Evolutionary conservation across 495 filamentous ascomycete species (phyloP), one percentile per base, ranked within the genome.

Genomic region (Evansstolkia leycettana): DNA sequence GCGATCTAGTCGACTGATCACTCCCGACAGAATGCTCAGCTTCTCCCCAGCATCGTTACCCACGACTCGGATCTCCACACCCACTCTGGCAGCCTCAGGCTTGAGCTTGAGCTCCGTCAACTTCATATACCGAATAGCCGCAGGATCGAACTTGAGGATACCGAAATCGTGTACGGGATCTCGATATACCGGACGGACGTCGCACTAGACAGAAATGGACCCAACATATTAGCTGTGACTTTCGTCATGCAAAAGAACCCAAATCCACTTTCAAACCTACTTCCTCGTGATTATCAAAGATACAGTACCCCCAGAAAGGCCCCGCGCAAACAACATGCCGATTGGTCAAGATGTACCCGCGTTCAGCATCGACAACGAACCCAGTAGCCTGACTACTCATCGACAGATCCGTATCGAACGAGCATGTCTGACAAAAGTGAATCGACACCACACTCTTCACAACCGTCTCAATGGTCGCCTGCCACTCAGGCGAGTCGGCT

Each of bases 21-120:
- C 88, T 42, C 90, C 90, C 9, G 92, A 96, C 24, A 96, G 67
- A 49, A 99, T 99, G 61, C 86, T 94, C 37, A 99, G 76, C 67
- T 99, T 99, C 53, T 99, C 90, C 32, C 90, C 90, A 27, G 90
- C 90, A 64, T 99, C 90, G 53, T 99, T 99, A 62, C 90, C 90
- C 11, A 99, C 90, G 3, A 99, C 92, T 42, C 92, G 67, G 42
- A 99, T 95, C 58, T 96, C 90, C 2, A 76, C 74, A 17, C 90
- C 90, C 19, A 98, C 90, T 54, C 78, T 80, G 35, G 82, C 83
- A 36, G 81, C 75, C 47, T 94, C 87, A n/a, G 90, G 90, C 24
- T 86, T 72, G 13, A 99, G 72, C 31, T 71, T 64, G 17, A 99
- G 69, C 36, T 82, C 78, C 2, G 73, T 72, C 13, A 99, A 70